These are phyloP conservation scores for Penicillium alfredii DNA, from an alignment of 495 filamentous ascomycete species.

Conservation along the genomic window DNA sequence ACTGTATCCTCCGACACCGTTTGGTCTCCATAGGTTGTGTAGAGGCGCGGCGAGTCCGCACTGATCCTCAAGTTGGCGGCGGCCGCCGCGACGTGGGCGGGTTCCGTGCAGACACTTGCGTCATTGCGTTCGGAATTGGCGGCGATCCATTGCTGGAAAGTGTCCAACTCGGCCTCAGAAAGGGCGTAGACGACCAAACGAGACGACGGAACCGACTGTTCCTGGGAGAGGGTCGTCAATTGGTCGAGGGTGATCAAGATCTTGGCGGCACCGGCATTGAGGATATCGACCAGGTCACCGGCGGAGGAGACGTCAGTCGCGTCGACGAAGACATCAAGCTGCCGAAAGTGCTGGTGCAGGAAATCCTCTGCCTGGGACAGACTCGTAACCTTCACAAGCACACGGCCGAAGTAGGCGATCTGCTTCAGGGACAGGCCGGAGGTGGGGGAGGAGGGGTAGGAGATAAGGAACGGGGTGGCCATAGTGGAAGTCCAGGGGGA, in stretches of 20 bases:
- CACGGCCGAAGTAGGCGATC: conserved; percentile 71
- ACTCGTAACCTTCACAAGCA: conserved; percentile 62
- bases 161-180: conserved; percentile 30
- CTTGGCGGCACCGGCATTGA: conserved; percentile 82
- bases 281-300: conserved; percentile 69
- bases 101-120: conserved; percentile 46
- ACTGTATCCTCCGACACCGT: conserved; percentile 38
- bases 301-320: conserved; percentile 60
- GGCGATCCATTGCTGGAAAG: conserved; percentile 33
- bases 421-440: conserved; percentile 59
- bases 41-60: conserved; percentile 34
- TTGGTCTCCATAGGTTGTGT: conserved; percentile 27
- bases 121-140: conserved; percentile 47
- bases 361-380: conserved; percentile 59
- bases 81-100: conserved; percentile 46
- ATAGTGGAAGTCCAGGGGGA: conserved; percentile 25
- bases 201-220: conserved; percentile 51
- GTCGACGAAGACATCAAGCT: conserved; percentile 68
- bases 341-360: conserved; percentile 59
- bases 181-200: conserved; percentile 48
- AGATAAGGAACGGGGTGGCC: conserved; percentile 47
- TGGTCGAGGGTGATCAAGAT: conserved; percentile 73
- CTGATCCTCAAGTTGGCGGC: conserved; percentile 36
- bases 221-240: conserved; percentile 45
- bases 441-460: conserved; percentile 36